Conservation (phyloP, 225 moss, liverwort and hornwort genomes). For the Anthoceros angustus region DNA sequence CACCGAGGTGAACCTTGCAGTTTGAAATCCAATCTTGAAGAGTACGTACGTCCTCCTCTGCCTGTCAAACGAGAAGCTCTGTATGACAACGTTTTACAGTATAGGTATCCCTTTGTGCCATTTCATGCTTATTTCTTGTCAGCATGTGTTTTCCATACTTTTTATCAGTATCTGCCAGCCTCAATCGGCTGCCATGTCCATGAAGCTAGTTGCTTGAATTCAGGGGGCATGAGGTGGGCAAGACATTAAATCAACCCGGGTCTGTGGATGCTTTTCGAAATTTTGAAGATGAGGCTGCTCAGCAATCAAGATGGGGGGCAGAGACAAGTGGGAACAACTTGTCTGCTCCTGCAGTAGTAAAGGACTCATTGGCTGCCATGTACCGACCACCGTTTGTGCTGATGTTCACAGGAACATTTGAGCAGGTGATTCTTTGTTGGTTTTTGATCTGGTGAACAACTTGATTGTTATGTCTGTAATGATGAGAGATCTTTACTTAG, state of each 20-base stretch:
- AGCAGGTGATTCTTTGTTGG: constrained; percentile 35
- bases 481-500: neutral
- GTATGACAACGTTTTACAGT: constrained; percentile 71
- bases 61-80: constrained; percentile 93
- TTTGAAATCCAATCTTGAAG: constrained; percentile 28
- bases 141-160: neutral
- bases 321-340: constrained; percentile 38
- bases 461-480: neutral
- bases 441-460: neutral
- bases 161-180: neutral
- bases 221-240: constrained; percentile 57
- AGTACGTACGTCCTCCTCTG: constrained; percentile 80
- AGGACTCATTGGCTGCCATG: constrained; percentile 88
- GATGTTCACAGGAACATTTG: constrained; percentile 98
- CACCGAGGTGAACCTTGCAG: constrained; percentile 12
- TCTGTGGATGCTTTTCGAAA: constrained; percentile 97
- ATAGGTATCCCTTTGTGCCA: constrained; percentile 30
- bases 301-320: constrained; percentile 55
- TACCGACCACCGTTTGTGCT: constrained; percentile 91
- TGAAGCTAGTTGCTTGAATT: neutral
- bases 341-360: constrained; percentile 38
- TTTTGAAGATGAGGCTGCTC: constrained; percentile 92
- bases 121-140: neutral
- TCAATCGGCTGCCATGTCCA: neutral
- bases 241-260: constrained; percentile 51